A percentile compares a stretch with the other conserved stretches of the same genome.
phyloP scores from a whole-genome alignment of 139 green algal species.

The Ettlia oleoabundans region DNA sequence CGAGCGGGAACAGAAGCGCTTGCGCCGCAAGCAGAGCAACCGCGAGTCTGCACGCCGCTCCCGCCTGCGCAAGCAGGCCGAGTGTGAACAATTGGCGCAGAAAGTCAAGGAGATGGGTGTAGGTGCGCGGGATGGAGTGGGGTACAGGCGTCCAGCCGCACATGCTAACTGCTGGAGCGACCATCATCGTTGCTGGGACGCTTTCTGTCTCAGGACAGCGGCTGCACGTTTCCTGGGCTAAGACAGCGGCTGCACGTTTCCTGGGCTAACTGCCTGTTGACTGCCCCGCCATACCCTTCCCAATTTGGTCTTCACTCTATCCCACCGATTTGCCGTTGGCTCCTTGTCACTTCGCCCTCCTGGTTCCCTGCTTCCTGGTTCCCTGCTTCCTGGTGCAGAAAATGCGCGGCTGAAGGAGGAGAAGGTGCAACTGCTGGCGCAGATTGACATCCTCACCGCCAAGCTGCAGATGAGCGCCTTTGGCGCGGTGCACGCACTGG shows the following conservation, averaged over 20 bases:
- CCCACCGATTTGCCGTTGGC: too few relatives aligned
- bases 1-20: slow-evolving; percentile 83
- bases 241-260: too few relatives aligned
- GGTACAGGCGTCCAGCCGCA: too few relatives aligned
- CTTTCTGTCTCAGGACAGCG: too few relatives aligned
- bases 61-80: slow-evolving; percentile 85
- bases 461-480: slow-evolving; percentile 45
- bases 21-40: slow-evolving; percentile 91
- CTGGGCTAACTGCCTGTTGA: too few relatives aligned
- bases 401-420: slow-evolving; percentile 35
- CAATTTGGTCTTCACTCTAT: too few relatives aligned
- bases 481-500: slow-evolving; percentile 1
- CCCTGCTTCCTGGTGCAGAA: slow-evolving; percentile 18
- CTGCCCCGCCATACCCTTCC: too few relatives aligned
- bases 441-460: slow-evolving; percentile 44
- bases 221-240: too few relatives aligned
- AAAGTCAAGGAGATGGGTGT: slow-evolving; percentile 45
- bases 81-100: slow-evolving; percentile 74
- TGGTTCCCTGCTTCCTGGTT: too few relatives aligned
- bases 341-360: too few relatives aligned
- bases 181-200: background rate
- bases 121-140: slow-evolving; percentile 10
- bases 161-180: background rate
- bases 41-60: slow-evolving; percentile 84
- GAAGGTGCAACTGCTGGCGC: slow-evolving; percentile 35